Percentiles rank a stretch among this genome's conserved stretches.
phyloP scores from a whole-genome alignment of 208 protist genomes.

The Leishmania martiniquensis region DNA sequence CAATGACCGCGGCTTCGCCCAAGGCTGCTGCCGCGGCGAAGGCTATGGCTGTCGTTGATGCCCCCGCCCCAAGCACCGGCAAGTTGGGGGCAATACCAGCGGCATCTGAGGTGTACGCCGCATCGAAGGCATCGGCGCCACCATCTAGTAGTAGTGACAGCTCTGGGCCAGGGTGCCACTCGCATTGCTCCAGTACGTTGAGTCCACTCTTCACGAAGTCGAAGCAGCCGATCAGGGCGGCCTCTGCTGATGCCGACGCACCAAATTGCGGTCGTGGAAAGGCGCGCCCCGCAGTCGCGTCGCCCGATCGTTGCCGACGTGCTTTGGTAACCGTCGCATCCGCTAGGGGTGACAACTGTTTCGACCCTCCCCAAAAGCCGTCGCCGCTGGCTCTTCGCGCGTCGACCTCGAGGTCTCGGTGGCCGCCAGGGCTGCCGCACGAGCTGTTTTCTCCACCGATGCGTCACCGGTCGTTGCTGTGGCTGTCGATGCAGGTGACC shows the following conservation, averaged over 20 bases:
- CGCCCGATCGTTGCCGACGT: too few species aligned
- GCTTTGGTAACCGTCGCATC: too few species aligned
- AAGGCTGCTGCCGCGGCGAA: not conserved
- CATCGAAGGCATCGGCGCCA: not conserved
- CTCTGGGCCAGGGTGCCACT: not conserved
- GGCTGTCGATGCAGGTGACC: conserved; percentile 45
- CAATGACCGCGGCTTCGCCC: not conserved
- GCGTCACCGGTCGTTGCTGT: conserved; percentile 30
- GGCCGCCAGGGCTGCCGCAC: not conserved
- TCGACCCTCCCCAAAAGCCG: too few species aligned
- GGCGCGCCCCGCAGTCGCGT: too few species aligned
- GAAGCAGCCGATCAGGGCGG: not conserved
- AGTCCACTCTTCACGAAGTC: not conserved
- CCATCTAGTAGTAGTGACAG: not conserved
- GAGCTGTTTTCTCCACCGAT: not conserved
- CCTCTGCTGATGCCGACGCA: not conserved
- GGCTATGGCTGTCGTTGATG: too few species aligned
- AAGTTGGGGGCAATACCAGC: not conserved
- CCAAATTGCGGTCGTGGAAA: not conserved
- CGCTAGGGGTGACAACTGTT: too few species aligned
- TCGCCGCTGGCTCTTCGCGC: too few species aligned
- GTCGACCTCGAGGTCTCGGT: not conserved
- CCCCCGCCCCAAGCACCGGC: not conserved
- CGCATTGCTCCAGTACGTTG: not conserved
- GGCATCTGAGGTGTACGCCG: not conserved